Evolutionary conservation across 2,329 filamentous ascomycete genomes (phyloP), one percentile per base, ranked within the genome.

Genomic region (Venturia carpophila): DNA sequence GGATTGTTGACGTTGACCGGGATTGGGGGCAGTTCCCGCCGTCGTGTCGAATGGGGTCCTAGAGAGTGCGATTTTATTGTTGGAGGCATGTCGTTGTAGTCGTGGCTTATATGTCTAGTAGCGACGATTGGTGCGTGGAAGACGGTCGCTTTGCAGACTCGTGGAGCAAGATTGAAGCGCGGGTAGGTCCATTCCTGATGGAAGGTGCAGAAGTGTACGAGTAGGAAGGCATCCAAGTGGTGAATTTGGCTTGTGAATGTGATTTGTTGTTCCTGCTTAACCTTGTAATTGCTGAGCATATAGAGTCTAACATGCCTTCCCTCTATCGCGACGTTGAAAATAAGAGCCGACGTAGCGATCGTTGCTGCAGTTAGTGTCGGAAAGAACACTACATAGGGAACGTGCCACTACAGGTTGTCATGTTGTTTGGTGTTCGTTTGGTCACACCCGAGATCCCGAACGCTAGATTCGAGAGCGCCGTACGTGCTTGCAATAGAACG

Each of bases 1-100:
- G 64, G 64, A 42, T 66, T 56, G n/a, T 42, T 64, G 9, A 61
- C 5, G 24, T 61, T 15, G 60, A 43, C 21, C 47, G 27, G 21
- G 5, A 52, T 10, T 27, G 47, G 13, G 21, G 47, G 10, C 6
- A 27, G 9, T 27, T 37, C 52, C 30, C 30, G 15, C 19, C 7
- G 52, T 58, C 19, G 52, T 9, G 17, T 34, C 19, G 27, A 37
- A 21, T 37, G 10, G 19, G 7, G 17, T 37, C 3, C 13, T 58
- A 58, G n/a, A 5, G 30, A 58, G 52, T 37, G 52, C 21, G 30
- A 37, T 58, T 13, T 17, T 37, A 37, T 58, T 21, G 27, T 27
- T 37, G 52, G 52, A 58, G 52, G 52, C 52, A 58, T 58, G 30
- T 5, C 30, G 30, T 9, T 58, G 52, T 58, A 37, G 17, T 19